These are phyloP conservation scores for Clonostachys rosea DNA, from an alignment of 2,329 filamentous ascomycete species.

Conservation along the genomic window DNA sequence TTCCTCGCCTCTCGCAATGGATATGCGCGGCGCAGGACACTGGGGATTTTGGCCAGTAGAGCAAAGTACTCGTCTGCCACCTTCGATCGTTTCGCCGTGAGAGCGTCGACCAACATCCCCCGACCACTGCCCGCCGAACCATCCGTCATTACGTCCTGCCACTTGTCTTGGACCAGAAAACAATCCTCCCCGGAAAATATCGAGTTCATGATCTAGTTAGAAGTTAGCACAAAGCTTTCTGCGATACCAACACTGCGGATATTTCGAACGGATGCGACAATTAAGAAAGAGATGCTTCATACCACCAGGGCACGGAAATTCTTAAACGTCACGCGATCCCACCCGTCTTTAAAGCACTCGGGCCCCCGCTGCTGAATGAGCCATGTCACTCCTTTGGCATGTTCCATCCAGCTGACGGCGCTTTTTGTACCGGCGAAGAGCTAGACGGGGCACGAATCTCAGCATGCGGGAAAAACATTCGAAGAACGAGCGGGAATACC, in stretches of 20 bases:
- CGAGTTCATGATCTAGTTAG: slow-evolving; percentile 2
- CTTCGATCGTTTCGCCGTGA: background rate
- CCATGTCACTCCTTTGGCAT: background rate
- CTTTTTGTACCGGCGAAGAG: slow-evolving; percentile 2
- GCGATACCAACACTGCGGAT: too few species aligned
- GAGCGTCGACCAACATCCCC: background rate
- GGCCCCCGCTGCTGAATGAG: slow-evolving; percentile 2
- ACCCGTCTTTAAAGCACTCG: background rate
- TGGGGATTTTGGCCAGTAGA: slow-evolving; percentile 1
- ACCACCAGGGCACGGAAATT: slow-evolving; percentile 1
- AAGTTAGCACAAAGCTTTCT: background rate
- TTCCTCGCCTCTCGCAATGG: background rate
- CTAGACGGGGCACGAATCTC: background rate
- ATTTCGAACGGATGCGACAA: too few species aligned
- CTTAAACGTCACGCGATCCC: slow-evolving; percentile 1
- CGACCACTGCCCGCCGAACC: too few species aligned
- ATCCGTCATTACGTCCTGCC: background rate
- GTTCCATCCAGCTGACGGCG: slow-evolving; percentile 3
- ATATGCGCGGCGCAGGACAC: slow-evolving; percentile 1
- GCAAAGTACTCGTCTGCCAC: background rate
- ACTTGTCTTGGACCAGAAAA: background rate
- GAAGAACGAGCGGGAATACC: background rate
- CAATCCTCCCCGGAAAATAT: slow-evolving; percentile 2
- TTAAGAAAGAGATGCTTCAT: too few species aligned
- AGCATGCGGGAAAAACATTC: too few species aligned